Evolutionary conservation across 169 alveolate genomes (phyloP).

Genomic region (Plasmodium falciparum): DNA sequence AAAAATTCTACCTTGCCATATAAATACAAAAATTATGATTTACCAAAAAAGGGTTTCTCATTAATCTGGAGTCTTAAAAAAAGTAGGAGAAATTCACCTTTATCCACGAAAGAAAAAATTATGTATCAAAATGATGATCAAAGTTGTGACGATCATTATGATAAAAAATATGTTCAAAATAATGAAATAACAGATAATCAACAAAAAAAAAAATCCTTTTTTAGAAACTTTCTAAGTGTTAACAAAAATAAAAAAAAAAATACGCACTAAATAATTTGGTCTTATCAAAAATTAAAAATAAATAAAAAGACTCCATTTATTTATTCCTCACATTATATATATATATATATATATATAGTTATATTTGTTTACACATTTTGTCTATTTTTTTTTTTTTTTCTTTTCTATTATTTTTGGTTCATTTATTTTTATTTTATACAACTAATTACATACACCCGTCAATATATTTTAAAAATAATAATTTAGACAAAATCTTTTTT

Average conservation of each 20-base stretch:
- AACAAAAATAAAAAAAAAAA: slow-evolving; percentile 4
- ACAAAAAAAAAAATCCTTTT: slow-evolving; percentile 51
- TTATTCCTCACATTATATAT: no score
- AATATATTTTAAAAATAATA: no score
- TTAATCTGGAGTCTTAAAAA: slow-evolving; percentile 66
- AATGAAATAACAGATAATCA: not conserved
- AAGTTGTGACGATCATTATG: not conserved
- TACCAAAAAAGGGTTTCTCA: slow-evolving; percentile 72
- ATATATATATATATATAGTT: no score
- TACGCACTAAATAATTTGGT: not conserved
- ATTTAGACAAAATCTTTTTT: no score
- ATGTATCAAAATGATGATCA: slow-evolving; percentile 16
- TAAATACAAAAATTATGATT: slow-evolving; percentile 38
- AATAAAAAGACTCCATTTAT: no score
- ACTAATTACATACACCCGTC: no score
- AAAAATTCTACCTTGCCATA: not conserved
- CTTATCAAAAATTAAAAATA: no score
- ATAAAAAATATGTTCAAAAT: slow-evolving; percentile 1
- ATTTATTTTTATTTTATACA: no score
- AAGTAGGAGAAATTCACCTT: slow-evolving; percentile 25
- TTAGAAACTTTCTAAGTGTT: slow-evolving; percentile 16
- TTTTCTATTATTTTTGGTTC: not conserved
- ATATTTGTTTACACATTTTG: not conserved
- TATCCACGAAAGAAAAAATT: slow-evolving; percentile 42
- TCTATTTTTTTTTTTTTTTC: not conserved